phyloP scores from a whole-genome alignment of 2,329 filamentous ascomycete species.

The Fusarium oxysporum region DNA sequence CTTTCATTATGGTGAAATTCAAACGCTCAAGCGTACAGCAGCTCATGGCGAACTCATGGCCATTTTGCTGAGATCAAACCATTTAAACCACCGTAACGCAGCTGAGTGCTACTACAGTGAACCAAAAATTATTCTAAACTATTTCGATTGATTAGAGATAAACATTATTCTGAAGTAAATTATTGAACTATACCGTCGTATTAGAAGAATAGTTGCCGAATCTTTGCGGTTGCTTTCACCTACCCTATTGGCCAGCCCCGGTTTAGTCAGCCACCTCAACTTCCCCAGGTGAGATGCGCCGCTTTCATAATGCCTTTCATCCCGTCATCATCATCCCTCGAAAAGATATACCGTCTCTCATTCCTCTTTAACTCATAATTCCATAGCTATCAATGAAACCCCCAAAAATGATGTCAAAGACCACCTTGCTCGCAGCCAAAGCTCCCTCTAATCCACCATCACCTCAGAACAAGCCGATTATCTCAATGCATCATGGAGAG shows the following conservation, averaged over 20 bases:
- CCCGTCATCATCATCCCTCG: neutral
- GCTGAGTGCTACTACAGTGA: neutral
- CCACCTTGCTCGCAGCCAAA: neutral
- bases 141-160: neutral
- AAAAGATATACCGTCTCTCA: rapidly evolving
- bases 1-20: neutral
- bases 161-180: neutral
- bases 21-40: neutral
- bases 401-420: neutral
- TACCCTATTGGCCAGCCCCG: neutral
- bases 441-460: neutral
- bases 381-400: neutral
- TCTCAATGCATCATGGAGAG: slow-evolving; percentile 8
- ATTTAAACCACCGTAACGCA: neutral
- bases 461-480: neutral
- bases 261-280: neutral
- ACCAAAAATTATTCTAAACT: rapidly evolving
- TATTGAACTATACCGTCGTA: no score
- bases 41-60: neutral
- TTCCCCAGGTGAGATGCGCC: neutral
- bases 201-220: neutral
- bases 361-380: rapidly evolving
- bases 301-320: neutral
- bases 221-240: neutral
- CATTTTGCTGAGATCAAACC: neutral